Evolutionary conservation across 176 grass and related monocot species (phyloP).

Genomic region (Themeda triandra): DNA sequence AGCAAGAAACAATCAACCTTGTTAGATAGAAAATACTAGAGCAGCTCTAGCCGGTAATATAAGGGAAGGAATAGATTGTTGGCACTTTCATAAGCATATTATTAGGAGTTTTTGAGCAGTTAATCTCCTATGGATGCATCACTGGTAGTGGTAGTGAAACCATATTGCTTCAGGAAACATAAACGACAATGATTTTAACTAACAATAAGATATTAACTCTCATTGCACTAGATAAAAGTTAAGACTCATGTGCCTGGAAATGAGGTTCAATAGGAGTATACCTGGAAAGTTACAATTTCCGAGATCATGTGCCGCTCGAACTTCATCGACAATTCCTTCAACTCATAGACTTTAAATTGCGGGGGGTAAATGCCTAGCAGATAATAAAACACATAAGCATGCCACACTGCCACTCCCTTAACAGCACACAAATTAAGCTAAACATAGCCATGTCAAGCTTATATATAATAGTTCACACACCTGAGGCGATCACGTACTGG

Average conservation of each 20-base stretch:
- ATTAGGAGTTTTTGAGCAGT: neutral
- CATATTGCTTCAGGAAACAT: neutral
- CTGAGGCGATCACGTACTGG: conserved; percentile 82
- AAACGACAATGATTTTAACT: neutral
- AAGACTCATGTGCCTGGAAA: neutral
- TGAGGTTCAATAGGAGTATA: conserved; percentile 14
- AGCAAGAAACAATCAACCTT: neutral
- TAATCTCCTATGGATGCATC: neutral
- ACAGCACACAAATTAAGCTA: neutral
- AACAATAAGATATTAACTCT: neutral
- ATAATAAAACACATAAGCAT: neutral
- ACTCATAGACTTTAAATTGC: conserved; percentile 89
- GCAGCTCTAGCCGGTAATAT: neutral
- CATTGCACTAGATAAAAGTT: neutral
- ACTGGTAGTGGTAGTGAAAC: neutral
- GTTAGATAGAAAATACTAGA: conserved; percentile 21
- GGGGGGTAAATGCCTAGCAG: conserved; percentile 84
- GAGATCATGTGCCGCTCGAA: conserved; percentile 92
- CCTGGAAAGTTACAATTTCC: conserved; percentile 92
- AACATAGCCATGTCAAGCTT: neutral
- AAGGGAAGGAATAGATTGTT: conserved; percentile 4
- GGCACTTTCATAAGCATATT: neutral
- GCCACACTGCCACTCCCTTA: neutral
- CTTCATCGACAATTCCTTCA: conserved; percentile 86
- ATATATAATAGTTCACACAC: conserved; percentile 14